Base-by-base conservation (phyloP, 768 basidiomycete species). In the Suillus brevipes region DNA sequence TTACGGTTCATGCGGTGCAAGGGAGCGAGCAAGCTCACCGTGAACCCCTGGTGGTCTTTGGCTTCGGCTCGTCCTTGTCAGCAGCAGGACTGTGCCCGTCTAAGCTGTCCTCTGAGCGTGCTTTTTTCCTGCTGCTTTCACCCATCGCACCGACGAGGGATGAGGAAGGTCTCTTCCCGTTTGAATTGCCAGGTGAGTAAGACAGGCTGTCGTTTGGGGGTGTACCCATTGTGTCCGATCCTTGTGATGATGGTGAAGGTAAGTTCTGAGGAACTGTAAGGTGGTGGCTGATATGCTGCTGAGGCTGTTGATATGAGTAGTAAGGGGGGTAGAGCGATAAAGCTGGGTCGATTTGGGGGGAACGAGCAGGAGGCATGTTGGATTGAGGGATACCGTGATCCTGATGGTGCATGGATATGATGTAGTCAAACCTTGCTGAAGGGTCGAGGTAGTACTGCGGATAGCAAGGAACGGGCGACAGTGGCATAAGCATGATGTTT, bases 31-130 rank as follows among this genome's bases (percentile, higher is more conserved):
- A 53, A 66, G 76, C 82, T 64, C 65, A 93, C 92, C 92, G 83
- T 59, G 92, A 91, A n/a, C 93, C 93, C 20, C 93, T 81, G 3
- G 93, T 94, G 1, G 92, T 84, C 79, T 95, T 95, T n/a, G 88
- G 82, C 74, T 94, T 94, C 1, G 79, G 72, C 63, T 89, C 88
- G 23, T 89, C 89, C 73, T 83, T 87, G 40, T 89, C 88, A 34
- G 83, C 76, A 2, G 78, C 69, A 6, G 85, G 86, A 72, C 86
- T 89, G 3, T 79, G 75, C 6, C 76, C 77, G 28, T 86, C 85
- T 10, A 61, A 45, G 18, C 78, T 78, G n/a, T 82, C 86, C 65
- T 89, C 89, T 70, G 83, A 88, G 49, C 87, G 81, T 6, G 82
- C 71, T 71, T 87, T 90, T 76, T 90, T 91, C 69, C 85, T 79